Evolutionary conservation across 305 asterid species (phyloP).

Genomic region (Fraxinus sp.): DNA sequence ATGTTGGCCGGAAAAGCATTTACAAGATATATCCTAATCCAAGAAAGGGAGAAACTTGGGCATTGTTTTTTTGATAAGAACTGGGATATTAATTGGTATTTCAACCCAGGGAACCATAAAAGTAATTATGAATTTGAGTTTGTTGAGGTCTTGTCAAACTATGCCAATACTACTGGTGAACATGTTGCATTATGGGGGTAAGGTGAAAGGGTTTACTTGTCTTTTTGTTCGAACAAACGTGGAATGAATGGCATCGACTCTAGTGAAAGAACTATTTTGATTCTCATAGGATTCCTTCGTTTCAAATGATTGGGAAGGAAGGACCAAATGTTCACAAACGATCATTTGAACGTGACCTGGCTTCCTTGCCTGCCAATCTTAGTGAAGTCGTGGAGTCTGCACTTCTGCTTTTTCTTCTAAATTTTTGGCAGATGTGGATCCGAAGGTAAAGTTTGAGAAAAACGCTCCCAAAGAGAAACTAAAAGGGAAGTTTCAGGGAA

Average conservation of each 20-base stretch:
- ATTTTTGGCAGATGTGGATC: background rate
- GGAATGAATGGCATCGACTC: background rate
- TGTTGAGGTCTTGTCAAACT: conserved; percentile 10
- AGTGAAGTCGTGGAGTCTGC: background rate
- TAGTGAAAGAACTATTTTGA: background rate
- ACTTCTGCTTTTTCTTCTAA: background rate
- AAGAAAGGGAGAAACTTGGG: conserved; percentile 12
- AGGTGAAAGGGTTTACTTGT: background rate
- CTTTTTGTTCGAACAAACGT: background rate
- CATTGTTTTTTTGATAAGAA: background rate
- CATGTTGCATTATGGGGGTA: background rate
- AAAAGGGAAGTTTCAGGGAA: background rate
- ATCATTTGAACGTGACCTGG: conserved; percentile 12
- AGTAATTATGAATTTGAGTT: background rate
- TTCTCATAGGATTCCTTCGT: conserved; percentile 18
- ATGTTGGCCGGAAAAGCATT: background rate
- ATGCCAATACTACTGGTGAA: background rate
- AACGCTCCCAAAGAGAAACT: background rate
- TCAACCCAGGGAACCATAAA: background rate
- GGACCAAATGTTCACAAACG: conserved; percentile 5
- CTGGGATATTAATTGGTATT: conserved; percentile 6
- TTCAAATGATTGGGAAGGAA: conserved; percentile 4
- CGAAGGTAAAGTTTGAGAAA: background rate
- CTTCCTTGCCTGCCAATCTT: conserved; percentile 1
- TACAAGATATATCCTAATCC: background rate